A percentile compares a stretch with the other conserved stretches of the same genome.
Evolutionary conservation across 768 basidiomycete genomes (phyloP).

Genomic region (Clitopilus hobsonii): DNA sequence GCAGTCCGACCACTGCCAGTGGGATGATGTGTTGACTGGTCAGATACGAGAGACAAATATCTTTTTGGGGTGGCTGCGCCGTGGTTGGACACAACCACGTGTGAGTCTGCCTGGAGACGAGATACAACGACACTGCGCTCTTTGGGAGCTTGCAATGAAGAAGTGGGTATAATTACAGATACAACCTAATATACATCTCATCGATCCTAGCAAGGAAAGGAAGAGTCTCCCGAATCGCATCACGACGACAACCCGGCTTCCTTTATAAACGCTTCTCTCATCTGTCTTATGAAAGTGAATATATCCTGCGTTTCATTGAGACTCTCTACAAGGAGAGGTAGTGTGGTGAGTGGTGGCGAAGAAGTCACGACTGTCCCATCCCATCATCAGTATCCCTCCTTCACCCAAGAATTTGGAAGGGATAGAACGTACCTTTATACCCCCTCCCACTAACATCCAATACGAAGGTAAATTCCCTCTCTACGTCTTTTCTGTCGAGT

Average conservation of each 20-base stretch:
- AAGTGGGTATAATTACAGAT: no score
- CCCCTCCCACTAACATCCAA: constrained; percentile 61
- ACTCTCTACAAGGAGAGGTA: constrained; percentile 64
- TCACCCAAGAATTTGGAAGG: background rate
- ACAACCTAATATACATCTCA: background rate
- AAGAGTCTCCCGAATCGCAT: background rate
- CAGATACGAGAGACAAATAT: no score
- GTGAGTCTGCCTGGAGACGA: no score
- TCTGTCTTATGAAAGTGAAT: constrained; percentile 63
- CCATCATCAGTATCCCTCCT: constrained; percentile 1
- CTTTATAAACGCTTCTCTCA: constrained; percentile 42
- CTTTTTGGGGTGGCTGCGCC: no score
- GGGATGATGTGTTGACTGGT: no score
- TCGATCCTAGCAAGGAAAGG: background rate
- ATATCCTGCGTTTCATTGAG: constrained; percentile 71
- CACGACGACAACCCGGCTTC: background rate
- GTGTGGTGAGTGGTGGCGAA: constrained; percentile 61
- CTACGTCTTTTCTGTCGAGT: constrained; percentile 52
- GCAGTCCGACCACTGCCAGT: no score
- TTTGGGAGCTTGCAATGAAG: no score
- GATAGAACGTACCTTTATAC: constrained; percentile 54
- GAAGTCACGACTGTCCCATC: constrained; percentile 67
- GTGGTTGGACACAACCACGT: no score
- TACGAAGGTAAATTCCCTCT: constrained; percentile 68
- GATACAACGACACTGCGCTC: no score